phyloP scores from a whole-genome alignment of 2,329 filamentous ascomycete genomes.

The Fusarium sp. region DNA sequence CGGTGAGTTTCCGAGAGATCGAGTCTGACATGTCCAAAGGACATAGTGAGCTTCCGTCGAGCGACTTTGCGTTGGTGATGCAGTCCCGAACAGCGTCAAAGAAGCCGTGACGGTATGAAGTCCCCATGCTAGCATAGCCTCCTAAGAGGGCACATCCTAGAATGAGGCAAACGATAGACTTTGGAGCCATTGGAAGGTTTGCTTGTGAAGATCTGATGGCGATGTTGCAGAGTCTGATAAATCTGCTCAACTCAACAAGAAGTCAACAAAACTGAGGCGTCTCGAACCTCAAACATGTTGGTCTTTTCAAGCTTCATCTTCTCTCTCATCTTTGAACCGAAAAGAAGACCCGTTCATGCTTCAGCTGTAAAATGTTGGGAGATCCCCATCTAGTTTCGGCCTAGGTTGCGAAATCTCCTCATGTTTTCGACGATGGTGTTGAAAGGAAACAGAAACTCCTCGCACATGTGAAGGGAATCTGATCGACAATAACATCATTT shows the following conservation, averaged over 20 bases:
- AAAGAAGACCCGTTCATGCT: background rate
- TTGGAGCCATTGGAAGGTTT: background rate
- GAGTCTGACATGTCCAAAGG: slow-evolving; percentile 19
- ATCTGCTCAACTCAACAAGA: background rate
- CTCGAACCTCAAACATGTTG: background rate
- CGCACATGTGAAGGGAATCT: background rate
- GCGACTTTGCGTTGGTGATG: background rate
- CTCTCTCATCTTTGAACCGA: background rate
- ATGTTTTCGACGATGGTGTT: background rate
- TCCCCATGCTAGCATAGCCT: slow-evolving; percentile 33
- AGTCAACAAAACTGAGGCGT: background rate
- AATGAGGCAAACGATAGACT: slow-evolving; percentile 7
- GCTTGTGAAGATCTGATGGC: background rate
- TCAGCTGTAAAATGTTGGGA: background rate
- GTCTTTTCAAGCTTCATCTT: background rate
- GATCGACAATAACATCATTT: background rate
- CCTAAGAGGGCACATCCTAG: slow-evolving; percentile 27
- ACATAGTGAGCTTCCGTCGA: background rate
- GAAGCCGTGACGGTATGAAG: slow-evolving; percentile 23
- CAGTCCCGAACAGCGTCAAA: slow-evolving; percentile 26
- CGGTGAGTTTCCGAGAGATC: background rate
- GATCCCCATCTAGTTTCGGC: slow-evolving; percentile 9
- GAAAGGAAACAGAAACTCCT: background rate
- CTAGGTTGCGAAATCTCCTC: slow-evolving; percentile 31
- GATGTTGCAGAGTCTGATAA: background rate